Evolutionary conservation across 2,329 filamentous ascomycete genomes (phyloP), one percentile per base, ranked within the genome.

Genomic region (Calonectria henricotiae): DNA sequence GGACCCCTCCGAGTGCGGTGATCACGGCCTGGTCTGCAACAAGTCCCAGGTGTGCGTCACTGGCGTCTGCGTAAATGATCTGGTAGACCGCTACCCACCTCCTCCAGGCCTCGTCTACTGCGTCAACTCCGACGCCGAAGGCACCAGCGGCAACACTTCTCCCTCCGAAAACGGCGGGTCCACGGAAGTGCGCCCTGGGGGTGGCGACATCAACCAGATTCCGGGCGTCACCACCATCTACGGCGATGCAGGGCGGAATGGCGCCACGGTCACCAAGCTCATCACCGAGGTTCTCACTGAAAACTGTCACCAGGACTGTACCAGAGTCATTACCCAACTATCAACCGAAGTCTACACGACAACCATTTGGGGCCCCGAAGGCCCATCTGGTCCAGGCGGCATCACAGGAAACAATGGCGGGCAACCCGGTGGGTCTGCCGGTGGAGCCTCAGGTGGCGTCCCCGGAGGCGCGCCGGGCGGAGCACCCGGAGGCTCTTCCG

Each of bases 31-130:
- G 3, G 60, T 61, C 4, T 70, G 68, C 41, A 67, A 70, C 49
- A 64, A 63, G 23, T 62, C 64, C 13, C 63, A 70, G 51, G 46
- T 71, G 23, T 71, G 69, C 39, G 60, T 71, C 3, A 65, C 69
- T 11, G 69, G 65, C 35, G 41, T 65, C 23, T 71, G 69, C 12
- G 51, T 68, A 8, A 55, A 60, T n/a, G 23, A 65, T 37, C 25
- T 71, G 17, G 39, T 61, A 15, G 44, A 62, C 13, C 62, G 44
- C 20, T 61, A 54, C 15, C 67, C 67, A 8, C 67, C 67, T 2
- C 67, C 67, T 7, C 67, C 67, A 12, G 67, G 67, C 1, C 67
- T 69, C 17, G 62, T 65, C 5, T 51, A 35, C 9, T 67, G 63
- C 27, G 54, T 62, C 11, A 46, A 25, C 17, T n/a, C 58, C 5